A percentile compares a stretch with the other conserved stretches of the same genome.
phyloP scores from a whole-genome alignment of 2,329 filamentous ascomycete genomes.

The Ceratocystiopsis sp. region DNA sequence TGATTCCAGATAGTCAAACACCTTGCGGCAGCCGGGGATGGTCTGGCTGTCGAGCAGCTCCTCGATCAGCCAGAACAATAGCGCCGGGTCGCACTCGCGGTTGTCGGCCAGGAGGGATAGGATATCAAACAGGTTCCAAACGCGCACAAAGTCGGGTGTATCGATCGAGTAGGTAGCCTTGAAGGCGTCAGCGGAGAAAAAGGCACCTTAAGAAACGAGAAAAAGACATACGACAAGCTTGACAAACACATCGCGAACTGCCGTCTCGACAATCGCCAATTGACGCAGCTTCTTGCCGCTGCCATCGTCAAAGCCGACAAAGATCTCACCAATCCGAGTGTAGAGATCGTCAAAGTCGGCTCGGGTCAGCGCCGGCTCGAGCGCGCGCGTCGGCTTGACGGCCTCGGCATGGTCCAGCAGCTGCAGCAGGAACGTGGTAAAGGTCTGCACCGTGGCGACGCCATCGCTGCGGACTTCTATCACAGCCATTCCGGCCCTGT shows the following conservation, averaged over 20 bases:
- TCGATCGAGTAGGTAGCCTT: constrained; percentile 62
- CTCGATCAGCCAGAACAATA: constrained; percentile 83
- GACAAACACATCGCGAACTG: constrained; percentile 67
- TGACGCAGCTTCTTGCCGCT: constrained; percentile 33
- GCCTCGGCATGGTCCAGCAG: constrained; percentile 41
- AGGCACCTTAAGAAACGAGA: constrained; percentile 31
- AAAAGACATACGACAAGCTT: constrained; percentile 55
- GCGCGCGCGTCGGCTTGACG: constrained; percentile 39
- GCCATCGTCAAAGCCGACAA: constrained; percentile 14
- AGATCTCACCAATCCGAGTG: constrained; percentile 24
- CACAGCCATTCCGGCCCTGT: constrained; percentile 28
- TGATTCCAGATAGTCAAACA: constrained; percentile 93
- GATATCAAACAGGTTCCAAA: constrained; percentile 91
- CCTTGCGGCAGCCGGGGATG: constrained; percentile 72
- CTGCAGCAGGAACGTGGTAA: constrained; percentile 34
- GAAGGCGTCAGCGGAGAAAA: not conserved
- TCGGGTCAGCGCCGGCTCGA: constrained; percentile 63
- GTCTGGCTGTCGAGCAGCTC: constrained; percentile 93
- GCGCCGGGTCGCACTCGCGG: constrained; percentile 57
- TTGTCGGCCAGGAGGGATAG: constrained; percentile 76
- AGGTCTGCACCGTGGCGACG: constrained; percentile 34
- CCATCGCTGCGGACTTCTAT: constrained; percentile 27
- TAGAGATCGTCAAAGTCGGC: constrained; percentile 40
- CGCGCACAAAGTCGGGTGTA: constrained; percentile 57
- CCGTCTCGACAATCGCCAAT: constrained; percentile 64